Evolutionary conservation across 495 filamentous ascomycete species (phyloP), one percentile per base, ranked within the genome.

Genomic region (Hypoxylon trugodes): DNA sequence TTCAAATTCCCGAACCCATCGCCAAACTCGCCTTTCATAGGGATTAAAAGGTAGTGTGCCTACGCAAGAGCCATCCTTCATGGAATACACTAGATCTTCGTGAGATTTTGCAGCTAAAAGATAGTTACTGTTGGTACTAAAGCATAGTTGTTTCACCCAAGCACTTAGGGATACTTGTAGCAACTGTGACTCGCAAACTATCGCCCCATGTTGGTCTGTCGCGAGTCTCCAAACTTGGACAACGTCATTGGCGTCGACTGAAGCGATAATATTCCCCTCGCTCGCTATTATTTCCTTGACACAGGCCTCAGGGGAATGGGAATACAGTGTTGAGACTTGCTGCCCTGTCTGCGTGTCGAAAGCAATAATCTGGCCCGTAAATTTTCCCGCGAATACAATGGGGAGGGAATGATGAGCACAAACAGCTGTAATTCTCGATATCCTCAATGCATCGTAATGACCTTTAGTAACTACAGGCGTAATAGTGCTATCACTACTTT

Each of bases 331-430:
- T 7, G 38, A 42, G 16, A 9, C 15, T 9, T 42, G 38, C 38
- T 42, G 16, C 38, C 38, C 38, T 10, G 38, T 42, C 38, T 42
- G 38, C 16, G 38, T 42, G 12, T 42, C 7, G 38, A 42, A 42
- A 12, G 38, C 16, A 9, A 42, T 21, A 12, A 42, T 13, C 24
- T 42, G 38, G 16, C 38, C 38, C 18, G 38, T 42, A 9, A 21
- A 42, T 19, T 42, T 42, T 6, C 38, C 38, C 10, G 7, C 38
- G 12, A 42, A 42, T 7, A 42, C 38, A 19, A 42, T 42, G 15
- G 38, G 2, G 12, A 42, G 38, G 4, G 38, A 42, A 21, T 16
- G 38, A 8, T 42, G 38, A 4, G 38, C 38, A 22, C 38, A 42
- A 7, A 42, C 4, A 22, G 38, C 38, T 21, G 38, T 42, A 21